phyloP scores from a whole-genome alignment of 2,329 filamentous ascomycete genomes.

The Monilinia fructicola region DNA sequence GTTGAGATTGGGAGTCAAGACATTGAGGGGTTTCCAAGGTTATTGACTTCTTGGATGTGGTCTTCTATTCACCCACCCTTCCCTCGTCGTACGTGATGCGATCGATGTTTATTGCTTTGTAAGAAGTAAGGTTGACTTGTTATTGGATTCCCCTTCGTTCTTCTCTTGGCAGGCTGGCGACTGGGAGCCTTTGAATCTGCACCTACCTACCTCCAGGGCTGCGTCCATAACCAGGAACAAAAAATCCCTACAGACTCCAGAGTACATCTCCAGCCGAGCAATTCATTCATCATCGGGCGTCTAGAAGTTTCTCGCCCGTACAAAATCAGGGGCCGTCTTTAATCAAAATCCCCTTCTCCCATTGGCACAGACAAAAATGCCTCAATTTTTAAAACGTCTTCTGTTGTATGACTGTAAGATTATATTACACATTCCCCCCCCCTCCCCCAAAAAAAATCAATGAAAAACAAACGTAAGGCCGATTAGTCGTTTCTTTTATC shows the following conservation, averaged over 20 bases:
- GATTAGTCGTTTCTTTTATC: too few relatives aligned
- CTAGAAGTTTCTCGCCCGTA: neutral
- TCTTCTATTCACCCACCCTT: neutral
- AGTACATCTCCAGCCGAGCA: neutral
- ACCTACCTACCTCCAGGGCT: too few relatives aligned
- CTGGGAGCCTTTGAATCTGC: neutral
- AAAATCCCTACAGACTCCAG: neutral
- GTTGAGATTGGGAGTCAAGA: too few relatives aligned
- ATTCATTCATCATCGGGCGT: neutral
- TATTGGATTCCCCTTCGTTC: neutral
- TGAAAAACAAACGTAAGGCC: too few relatives aligned
- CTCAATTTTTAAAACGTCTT: neutral
- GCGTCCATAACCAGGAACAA: neutral
- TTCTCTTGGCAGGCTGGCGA: neutral
- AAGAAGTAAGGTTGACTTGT: neutral
- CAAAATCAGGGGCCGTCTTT: neutral
- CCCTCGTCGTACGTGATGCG: neutral
- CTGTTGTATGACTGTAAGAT: neutral
- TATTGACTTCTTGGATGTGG: neutral
- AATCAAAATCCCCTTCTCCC: neutral
- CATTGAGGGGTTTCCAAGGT: neutral
- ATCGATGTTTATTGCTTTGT: neutral
- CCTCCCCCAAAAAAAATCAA: neutral
- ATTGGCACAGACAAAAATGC: neutral
- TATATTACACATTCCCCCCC: neutral